These are phyloP conservation scores for Pyrenophora graminea DNA, from an alignment of 2,329 filamentous ascomycete genomes.

Conservation along the genomic window DNA sequence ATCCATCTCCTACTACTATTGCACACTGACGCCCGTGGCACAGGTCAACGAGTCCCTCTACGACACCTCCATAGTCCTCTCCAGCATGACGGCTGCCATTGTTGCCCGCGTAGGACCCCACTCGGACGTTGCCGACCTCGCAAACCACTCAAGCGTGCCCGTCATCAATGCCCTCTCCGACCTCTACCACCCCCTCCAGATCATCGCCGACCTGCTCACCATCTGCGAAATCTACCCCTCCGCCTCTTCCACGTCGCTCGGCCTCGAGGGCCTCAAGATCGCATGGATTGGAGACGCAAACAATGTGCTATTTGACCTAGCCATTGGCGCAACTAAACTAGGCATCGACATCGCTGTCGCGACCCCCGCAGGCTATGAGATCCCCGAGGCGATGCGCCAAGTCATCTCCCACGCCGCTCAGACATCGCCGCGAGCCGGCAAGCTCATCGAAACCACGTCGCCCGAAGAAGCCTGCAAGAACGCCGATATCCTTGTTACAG, in stretches of 20 bases:
- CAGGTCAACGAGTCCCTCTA: slow-evolving; percentile 91
- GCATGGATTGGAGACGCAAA: slow-evolving; percentile 97
- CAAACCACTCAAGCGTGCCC: slow-evolving; percentile 54
- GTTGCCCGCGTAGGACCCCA: slow-evolving; percentile 59
- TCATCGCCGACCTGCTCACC: slow-evolving; percentile 90
- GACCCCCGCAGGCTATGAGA: slow-evolving; percentile 81
- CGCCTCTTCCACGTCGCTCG: slow-evolving; percentile 57
- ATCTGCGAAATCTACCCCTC: slow-evolving; percentile 76
- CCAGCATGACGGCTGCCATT: slow-evolving; percentile 64
- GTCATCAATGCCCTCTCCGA: slow-evolving; percentile 71
- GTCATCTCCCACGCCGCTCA: slow-evolving; percentile 70
- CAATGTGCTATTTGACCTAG: slow-evolving; percentile 93
- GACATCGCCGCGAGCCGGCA: slow-evolving; percentile 62
- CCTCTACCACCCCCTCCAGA: slow-evolving; percentile 91
- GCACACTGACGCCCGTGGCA: slow-evolving; percentile 8
- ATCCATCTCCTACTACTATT: not conserved
- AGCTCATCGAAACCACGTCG: slow-evolving; percentile 72
- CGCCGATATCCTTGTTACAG: slow-evolving; percentile 89
- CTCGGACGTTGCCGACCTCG: slow-evolving; percentile 54
- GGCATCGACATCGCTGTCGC: slow-evolving; percentile 87
- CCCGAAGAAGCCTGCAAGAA: slow-evolving; percentile 84
- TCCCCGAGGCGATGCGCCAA: slow-evolving; percentile 73
- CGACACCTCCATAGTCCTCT: slow-evolving; percentile 89
- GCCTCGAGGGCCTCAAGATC: slow-evolving; percentile 81
- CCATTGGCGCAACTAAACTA: slow-evolving; percentile 83